Evolutionary conservation across 306 rosid species (phyloP).

Genomic region (Hippophae gyantsensis): DNA sequence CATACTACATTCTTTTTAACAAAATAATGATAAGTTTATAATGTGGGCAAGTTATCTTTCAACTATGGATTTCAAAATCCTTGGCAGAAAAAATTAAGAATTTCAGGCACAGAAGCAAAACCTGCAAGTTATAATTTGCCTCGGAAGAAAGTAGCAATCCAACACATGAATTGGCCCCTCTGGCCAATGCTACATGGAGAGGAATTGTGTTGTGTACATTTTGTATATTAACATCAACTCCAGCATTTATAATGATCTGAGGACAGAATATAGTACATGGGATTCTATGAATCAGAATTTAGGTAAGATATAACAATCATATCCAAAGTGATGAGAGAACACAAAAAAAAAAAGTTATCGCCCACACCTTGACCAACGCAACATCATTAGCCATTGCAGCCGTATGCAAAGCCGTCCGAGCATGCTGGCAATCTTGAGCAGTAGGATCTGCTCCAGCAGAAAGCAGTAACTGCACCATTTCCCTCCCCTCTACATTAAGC

Average conservation of each 20-base stretch:
- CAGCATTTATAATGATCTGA: slow-evolving; percentile 84
- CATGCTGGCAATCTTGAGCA: slow-evolving; percentile 79
- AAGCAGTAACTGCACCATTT: slow-evolving; percentile 78
- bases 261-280: slow-evolving; percentile 14
- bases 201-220: slow-evolving; percentile 90
- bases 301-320: not conserved
- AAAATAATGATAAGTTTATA: no score
- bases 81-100: not conserved
- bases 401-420: slow-evolving; percentile 89
- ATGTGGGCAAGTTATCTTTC: no score
- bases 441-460: slow-evolving; percentile 89
- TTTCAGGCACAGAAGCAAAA: slow-evolving; percentile 22
- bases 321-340: no score
- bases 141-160: slow-evolving; percentile 85
- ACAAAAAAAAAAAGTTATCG: slow-evolving; percentile 10
- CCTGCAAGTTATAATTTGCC: slow-evolving; percentile 91
- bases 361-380: slow-evolving; percentile 73
- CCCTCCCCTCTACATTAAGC: slow-evolving; percentile 70
- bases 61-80: no score
- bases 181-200: slow-evolving; percentile 88
- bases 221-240: slow-evolving; percentile 83
- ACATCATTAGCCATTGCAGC: slow-evolving; percentile 87
- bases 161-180: slow-evolving; percentile 93
- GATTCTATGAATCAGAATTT: not conserved
- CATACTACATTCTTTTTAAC: not conserved